Conservation (phyloP, 148 eudicot genomes). For the Spergularia marina region DNA sequence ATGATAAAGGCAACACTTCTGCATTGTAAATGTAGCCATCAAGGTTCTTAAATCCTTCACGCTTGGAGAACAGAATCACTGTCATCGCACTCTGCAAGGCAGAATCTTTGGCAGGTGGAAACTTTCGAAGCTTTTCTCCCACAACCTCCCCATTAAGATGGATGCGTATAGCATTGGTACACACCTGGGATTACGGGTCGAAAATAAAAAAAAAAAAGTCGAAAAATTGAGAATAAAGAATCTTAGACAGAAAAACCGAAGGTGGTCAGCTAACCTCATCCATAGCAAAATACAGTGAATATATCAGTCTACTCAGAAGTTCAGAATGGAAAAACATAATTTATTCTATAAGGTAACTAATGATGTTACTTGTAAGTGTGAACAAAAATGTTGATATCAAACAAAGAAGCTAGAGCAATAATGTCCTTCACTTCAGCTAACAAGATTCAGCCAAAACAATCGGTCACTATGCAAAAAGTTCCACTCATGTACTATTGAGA, state of each 20-base stretch:
- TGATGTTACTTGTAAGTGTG: not conserved
- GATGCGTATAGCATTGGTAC: constrained; percentile 45
- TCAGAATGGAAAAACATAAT: not conserved
- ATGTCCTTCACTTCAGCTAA: no score
- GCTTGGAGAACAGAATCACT: constrained; percentile 38
- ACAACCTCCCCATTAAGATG: constrained; percentile 59
- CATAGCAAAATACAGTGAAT: not conserved
- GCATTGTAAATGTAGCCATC: constrained; percentile 55
- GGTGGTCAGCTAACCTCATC: not conserved
- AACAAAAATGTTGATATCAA: not conserved
- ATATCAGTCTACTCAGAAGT: constrained; percentile 4
- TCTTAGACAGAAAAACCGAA: not conserved
- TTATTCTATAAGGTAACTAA: not conserved
- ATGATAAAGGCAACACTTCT: constrained; percentile 36
- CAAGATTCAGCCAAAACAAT: no score
- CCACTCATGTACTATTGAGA: no score
- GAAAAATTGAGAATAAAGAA: no score
- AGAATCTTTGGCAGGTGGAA: constrained; percentile 24
- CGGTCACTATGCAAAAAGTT: no score
- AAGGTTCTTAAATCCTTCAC: constrained; percentile 34
- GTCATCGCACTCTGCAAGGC: constrained; percentile 25
- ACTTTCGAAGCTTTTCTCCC: constrained; percentile 47
- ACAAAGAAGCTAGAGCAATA: no score
- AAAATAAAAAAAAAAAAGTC: no score
- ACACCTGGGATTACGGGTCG: constrained; percentile 46